Evolutionary conservation across 805 yeast genomes (phyloP).

Genomic region (Myxozyma sirexii): DNA sequence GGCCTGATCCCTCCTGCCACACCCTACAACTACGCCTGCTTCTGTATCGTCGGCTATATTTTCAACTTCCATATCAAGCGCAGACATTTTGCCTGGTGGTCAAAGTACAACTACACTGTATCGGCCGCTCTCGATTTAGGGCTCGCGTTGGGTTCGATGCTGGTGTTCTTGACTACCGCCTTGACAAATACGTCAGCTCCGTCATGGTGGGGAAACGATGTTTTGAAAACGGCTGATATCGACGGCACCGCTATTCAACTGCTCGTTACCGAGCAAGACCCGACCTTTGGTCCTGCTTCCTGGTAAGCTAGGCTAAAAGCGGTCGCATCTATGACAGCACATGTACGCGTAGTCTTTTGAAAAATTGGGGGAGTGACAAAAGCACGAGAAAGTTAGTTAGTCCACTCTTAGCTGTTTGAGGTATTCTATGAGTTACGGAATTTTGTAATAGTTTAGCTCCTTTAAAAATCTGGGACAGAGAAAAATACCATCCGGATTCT

Average conservation of each 20-base stretch:
- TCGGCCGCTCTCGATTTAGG: slow-evolving; percentile 70
- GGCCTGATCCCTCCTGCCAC: not conserved
- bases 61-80: slow-evolving; percentile 62
- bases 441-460: no score
- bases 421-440: no score
- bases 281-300: not conserved
- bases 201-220: slow-evolving; percentile 63
- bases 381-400: no score
- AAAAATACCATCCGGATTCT: no score
- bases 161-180: slow-evolving; percentile 51
- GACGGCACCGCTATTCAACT: not conserved
- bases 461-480: no score
- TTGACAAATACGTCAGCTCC: slow-evolving; percentile 43
- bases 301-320: no score
- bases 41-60: slow-evolving; percentile 46
- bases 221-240: slow-evolving; percentile 3
- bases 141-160: slow-evolving; percentile 61
- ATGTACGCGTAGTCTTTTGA: no score
- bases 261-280: not conserved
- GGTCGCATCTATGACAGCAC: no score
- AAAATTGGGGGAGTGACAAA: no score
- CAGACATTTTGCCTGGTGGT: slow-evolving; percentile 69
- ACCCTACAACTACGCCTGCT: slow-evolving; percentile 10
- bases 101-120: slow-evolving; percentile 67
- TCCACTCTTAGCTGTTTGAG: no score